Evolutionary conservation across 176 grass and related monocot species (phyloP).

Genomic region (Elymus sibiricus): DNA sequence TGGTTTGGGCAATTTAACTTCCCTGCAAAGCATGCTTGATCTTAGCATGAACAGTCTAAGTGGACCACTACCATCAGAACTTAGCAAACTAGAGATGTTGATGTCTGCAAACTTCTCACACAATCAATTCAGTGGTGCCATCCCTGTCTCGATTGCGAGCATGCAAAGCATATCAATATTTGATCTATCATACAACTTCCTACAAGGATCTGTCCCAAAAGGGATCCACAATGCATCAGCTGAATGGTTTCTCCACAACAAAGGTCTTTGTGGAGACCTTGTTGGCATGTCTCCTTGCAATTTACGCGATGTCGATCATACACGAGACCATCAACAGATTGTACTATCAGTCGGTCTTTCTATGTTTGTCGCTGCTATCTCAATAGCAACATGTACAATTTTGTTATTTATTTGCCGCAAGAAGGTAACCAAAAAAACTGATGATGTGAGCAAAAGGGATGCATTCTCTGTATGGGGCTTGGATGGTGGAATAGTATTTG

Average conservation of each 20-base stretch:
- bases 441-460: not conserved
- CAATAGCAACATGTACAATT: not conserved
- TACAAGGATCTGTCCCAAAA: constrained; percentile 18
- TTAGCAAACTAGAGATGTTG: constrained; percentile 11
- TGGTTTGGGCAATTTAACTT: constrained; percentile 12
- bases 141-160: constrained; percentile 2
- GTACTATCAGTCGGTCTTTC: not conserved
- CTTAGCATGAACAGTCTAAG: constrained; percentile 37
- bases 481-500: constrained; percentile 22
- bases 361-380: not conserved
- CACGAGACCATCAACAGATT: not conserved
- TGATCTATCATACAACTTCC: constrained; percentile 36
- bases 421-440: not conserved
- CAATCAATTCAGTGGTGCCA: constrained; percentile 19
- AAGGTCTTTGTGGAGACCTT: constrained; percentile 5
- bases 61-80: constrained; percentile 12
- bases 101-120: constrained; percentile 35
- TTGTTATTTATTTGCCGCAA: not conserved
- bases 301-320: not conserved
- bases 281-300: not conserved
- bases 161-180: constrained; percentile 30
- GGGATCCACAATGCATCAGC: not conserved
- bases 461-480: constrained; percentile 19
- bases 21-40: constrained; percentile 24
- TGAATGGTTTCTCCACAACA: constrained; percentile 17